Conservation (phyloP, 2,329 filamentous ascomycete species). For the Fusarium lateritium region DNA sequence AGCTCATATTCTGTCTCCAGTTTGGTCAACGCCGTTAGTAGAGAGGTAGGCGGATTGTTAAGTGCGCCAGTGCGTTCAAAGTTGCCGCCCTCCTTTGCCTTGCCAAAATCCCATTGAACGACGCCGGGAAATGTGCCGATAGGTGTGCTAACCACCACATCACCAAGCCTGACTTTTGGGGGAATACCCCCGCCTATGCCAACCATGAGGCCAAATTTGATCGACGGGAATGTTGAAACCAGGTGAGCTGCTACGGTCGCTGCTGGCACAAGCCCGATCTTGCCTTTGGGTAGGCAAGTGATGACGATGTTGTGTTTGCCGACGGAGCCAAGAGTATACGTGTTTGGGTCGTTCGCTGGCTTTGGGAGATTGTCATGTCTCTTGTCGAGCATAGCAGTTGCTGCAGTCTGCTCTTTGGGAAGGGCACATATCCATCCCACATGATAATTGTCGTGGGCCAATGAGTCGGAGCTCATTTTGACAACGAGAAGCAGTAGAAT, state of each 20-base stretch:
- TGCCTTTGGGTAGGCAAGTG: background rate
- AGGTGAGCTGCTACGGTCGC: background rate
- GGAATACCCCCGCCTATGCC: conserved; percentile 25
- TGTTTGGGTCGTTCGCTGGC: background rate
- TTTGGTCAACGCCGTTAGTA: conserved; percentile 11
- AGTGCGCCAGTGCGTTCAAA: conserved; percentile 18
- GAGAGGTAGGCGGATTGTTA: conserved; percentile 3
- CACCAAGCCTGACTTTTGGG: conserved; percentile 18
- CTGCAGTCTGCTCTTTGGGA: background rate
- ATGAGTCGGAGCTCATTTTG: no score
- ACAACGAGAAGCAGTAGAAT: no score
- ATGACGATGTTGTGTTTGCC: conserved; percentile 11
- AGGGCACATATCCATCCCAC: no score
- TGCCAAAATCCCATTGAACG: conserved; percentile 24
- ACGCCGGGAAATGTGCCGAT: conserved; percentile 2
- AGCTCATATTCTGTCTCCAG: conserved; percentile 16
- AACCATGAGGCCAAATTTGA: conserved; percentile 17
- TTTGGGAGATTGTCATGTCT: background rate
- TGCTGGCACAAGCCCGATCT: background rate
- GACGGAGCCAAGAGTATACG: conserved; percentile 2
- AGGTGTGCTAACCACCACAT: conserved; percentile 24
- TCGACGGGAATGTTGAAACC: conserved; percentile 11
- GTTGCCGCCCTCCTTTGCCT: conserved; percentile 3
- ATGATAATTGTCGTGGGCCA: no score
- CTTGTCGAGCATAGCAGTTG: conserved; percentile 4